Evolutionary conservation across 192 early-diverging fungal genomes (phyloP).

Genomic region (Obelidium mucronatum): DNA sequence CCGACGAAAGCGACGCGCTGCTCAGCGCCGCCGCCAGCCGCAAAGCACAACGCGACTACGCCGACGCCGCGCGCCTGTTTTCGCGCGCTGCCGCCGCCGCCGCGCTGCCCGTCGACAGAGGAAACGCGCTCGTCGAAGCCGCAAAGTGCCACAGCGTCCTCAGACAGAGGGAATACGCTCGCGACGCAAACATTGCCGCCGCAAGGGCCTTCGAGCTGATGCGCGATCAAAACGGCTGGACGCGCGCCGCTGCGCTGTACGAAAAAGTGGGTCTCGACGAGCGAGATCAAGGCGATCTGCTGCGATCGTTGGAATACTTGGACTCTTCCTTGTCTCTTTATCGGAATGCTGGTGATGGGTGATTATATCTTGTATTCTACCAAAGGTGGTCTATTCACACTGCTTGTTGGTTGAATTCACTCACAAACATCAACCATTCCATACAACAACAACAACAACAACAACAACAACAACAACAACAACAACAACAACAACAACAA

Average conservation of each 20-base stretch:
- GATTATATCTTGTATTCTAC: no score
- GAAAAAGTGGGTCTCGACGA: constrained; percentile 6
- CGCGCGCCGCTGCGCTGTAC: constrained; percentile 23
- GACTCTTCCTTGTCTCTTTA: constrained; percentile 17
- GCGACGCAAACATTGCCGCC: background rate
- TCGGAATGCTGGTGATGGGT: constrained; percentile 13
- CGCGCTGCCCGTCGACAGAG: background rate
- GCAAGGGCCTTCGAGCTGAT: background rate
- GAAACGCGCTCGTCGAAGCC: constrained; percentile 21
- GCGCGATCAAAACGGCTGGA: background rate
- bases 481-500: no score
- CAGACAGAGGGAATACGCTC: constrained; percentile 5
- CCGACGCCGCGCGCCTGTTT: constrained; percentile 30
- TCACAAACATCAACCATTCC: no score
- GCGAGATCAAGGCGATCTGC: background rate
- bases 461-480: no score
- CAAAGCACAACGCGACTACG: constrained; percentile 22
- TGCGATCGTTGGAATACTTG: background rate
- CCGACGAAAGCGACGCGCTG: constrained; percentile 1
- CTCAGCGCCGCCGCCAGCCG: background rate
- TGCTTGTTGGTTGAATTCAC: no score
- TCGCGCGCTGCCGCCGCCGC: constrained; percentile 5
- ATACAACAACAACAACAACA: no score
- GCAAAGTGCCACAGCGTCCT: constrained; percentile 31
- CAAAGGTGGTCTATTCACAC: no score